A percentile compares a stretch with the other conserved stretches of the same genome.
phyloP scores from a whole-genome alignment of 495 filamentous ascomycete genomes.

The Podospora sp. region DNA sequence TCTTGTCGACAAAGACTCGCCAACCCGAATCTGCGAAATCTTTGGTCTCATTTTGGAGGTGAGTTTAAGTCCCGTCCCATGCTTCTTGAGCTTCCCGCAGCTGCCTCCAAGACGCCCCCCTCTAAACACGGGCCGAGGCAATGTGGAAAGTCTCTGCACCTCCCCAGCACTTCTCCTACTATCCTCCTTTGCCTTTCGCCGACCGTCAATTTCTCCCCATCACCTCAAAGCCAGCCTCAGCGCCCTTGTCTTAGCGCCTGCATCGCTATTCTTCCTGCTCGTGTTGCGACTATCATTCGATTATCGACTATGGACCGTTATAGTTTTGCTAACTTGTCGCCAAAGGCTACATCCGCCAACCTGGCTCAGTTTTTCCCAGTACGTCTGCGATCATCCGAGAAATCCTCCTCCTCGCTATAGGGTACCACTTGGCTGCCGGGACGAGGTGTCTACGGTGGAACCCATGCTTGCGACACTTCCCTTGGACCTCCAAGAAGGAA shows the following conservation, averaged over 20 bases:
- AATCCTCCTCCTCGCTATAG: too few species aligned
- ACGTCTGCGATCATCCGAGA: too few species aligned
- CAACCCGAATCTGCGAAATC: constrained; percentile 7
- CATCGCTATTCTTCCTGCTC: neutral
- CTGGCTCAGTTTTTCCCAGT: too few species aligned
- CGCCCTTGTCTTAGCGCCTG: neutral
- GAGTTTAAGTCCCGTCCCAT: constrained; percentile 14
- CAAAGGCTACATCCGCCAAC: too few species aligned
- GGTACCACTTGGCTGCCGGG: too few species aligned
- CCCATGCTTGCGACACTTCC: too few species aligned
- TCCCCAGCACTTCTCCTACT: neutral
- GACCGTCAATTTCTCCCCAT: neutral
- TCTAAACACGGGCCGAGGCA: neutral
- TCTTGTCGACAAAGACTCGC: constrained; percentile 28
- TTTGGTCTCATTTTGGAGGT: constrained; percentile 35
- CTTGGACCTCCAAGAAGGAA: too few species aligned
- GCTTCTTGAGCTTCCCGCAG: neutral
- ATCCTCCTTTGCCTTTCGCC: neutral
- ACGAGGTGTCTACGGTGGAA: too few species aligned
- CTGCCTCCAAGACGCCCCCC: neutral
- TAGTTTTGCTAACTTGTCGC: too few species aligned
- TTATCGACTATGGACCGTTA: too few species aligned
- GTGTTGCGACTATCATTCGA: neutral
- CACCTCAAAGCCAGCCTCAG: neutral
- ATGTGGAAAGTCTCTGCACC: neutral